Evolutionary conservation across 2,329 filamentous ascomycete species (phyloP).

Genomic region (Beauveria australis): DNA sequence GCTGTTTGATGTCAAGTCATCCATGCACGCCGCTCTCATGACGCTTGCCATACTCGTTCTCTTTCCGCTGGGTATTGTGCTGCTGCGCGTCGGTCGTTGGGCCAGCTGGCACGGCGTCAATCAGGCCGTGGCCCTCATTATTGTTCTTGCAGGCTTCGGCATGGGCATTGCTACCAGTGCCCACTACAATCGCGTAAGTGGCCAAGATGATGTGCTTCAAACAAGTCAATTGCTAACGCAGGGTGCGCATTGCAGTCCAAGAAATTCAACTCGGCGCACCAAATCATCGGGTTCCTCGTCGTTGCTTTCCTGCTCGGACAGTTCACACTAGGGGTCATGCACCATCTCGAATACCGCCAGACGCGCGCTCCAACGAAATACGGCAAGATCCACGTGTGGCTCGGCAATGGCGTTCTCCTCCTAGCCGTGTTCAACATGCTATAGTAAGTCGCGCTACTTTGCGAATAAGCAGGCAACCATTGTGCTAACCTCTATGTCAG

Average conservation of each 20-base stretch:
- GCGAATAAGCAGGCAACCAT: neutral
- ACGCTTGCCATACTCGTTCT: conserved; percentile 45
- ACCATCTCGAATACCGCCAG: conserved; percentile 45
- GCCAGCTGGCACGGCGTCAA: conserved; percentile 47
- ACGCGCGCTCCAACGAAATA: conserved; percentile 41
- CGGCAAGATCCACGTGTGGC: conserved; percentile 47
- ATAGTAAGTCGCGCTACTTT: conserved; percentile 32
- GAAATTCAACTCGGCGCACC: conserved; percentile 44
- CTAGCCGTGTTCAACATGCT: conserved; percentile 50
- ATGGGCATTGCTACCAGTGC: conserved; percentile 46
- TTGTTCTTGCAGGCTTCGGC: conserved; percentile 41
- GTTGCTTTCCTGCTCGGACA: conserved; percentile 44
- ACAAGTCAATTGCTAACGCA: conserved; percentile 10
- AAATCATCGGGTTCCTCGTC: conserved; percentile 50
- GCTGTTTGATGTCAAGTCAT: conserved; percentile 30
- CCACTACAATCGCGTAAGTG: conserved; percentile 47
- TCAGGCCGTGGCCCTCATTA: conserved; percentile 40
- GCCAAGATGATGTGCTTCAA: neutral
- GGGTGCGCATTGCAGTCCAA: conserved; percentile 33
- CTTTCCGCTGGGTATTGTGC: conserved; percentile 46
- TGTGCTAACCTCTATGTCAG: conserved; percentile 21
- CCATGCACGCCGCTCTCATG: conserved; percentile 45
- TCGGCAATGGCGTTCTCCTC: conserved; percentile 45
- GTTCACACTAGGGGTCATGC: conserved; percentile 45
- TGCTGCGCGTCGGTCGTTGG: conserved; percentile 43